Base-by-base conservation (phyloP, 345 rosid species). In the Bretschneidera sinensis region DNA sequence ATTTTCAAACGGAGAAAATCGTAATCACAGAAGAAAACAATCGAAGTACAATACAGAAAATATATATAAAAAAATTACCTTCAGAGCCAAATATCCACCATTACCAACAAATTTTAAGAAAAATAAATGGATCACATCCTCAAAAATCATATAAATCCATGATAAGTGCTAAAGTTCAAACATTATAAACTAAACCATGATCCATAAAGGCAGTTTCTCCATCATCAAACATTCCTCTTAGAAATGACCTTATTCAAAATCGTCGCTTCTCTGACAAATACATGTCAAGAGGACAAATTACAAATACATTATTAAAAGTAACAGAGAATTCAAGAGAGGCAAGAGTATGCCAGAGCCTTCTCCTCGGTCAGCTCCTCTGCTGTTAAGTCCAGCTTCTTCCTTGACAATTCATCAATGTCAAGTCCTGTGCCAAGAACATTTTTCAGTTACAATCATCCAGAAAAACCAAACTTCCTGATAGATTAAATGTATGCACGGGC, bases 261-360 rank as follows among this genome's bases (percentile, higher is more conserved):
- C 49, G 64, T 43, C 51, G 61, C 66, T 15, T 14, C 21, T 56
- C 62, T 57, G 6, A 51, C 21, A 43, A 61, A 39, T n/a, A n/a
- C n/a, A 39, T 59, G 28, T 3, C n/a, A 17, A 21, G 21, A 28
- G 35, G 39, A 18, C 23, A 48, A 23, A 64, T 60, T 57, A 24
- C 47, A 9, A 55, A 13, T 58, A 55, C 54, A 22, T 47, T 39
- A 49, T 1, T 9, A 50, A 18, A 21, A 35, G 51, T 31, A 48
- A n/a, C 6, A 11, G 45, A 39, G 35, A 56, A 43, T 60, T 74
- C 75, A 90, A 21, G 91, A 69, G 60, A 94, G 92, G 76, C 99
- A 94, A 1, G 99, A 94, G 86, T 94, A 94, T 8, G 99, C 97
- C 48, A 94, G 77, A 48, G 85, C 83, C 83, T 94, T 94, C 81